Evolutionary conservation across 1,284 basidiomycete species (phyloP).

Genomic region (Microbotryomycetes sp.): DNA sequence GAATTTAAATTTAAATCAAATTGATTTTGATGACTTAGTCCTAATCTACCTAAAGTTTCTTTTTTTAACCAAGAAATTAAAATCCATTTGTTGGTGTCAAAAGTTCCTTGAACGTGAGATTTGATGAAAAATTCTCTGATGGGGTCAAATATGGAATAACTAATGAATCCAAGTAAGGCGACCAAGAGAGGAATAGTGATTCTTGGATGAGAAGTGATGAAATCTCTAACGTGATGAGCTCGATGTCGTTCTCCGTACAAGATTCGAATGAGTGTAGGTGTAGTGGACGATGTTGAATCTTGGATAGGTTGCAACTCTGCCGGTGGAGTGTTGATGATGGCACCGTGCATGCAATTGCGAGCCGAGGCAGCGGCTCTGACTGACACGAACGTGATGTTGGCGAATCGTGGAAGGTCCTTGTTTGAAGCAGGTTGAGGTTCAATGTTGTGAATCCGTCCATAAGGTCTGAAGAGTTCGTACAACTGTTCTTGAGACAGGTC

Average conservation of each 20-base stretch:
- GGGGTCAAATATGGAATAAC: constrained; percentile 88
- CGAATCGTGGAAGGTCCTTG: constrained; percentile 60
- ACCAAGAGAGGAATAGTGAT: constrained; percentile 77
- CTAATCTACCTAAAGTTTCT: constrained; percentile 36
- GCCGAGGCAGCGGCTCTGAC: constrained; percentile 70
- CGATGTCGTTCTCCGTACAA: constrained; percentile 32
- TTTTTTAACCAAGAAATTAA: constrained; percentile 37
- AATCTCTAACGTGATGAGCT: constrained; percentile 65
- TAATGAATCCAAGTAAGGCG: constrained; percentile 79
- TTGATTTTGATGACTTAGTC: constrained; percentile 4
- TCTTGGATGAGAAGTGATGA: constrained; percentile 76
- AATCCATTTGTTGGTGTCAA: constrained; percentile 50
- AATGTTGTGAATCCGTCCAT: constrained; percentile 70
- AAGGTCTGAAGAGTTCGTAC: constrained; percentile 54
- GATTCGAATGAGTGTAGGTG: constrained; percentile 24
- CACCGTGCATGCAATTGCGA: constrained; percentile 76
- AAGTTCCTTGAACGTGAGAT: constrained; percentile 73
- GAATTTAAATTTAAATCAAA: not conserved
- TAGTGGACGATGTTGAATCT: constrained; percentile 33
- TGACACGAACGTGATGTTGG: constrained; percentile 57
- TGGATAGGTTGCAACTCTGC: constrained; percentile 17
- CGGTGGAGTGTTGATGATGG: constrained; percentile 47
- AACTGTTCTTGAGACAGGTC: constrained; percentile 51
- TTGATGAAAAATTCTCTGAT: constrained; percentile 78
- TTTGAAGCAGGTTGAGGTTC: constrained; percentile 57